These are phyloP conservation scores for Colletotrichum higginsianum DNA, from an alignment of 2,329 filamentous ascomycete species.

Conservation along the genomic window DNA sequence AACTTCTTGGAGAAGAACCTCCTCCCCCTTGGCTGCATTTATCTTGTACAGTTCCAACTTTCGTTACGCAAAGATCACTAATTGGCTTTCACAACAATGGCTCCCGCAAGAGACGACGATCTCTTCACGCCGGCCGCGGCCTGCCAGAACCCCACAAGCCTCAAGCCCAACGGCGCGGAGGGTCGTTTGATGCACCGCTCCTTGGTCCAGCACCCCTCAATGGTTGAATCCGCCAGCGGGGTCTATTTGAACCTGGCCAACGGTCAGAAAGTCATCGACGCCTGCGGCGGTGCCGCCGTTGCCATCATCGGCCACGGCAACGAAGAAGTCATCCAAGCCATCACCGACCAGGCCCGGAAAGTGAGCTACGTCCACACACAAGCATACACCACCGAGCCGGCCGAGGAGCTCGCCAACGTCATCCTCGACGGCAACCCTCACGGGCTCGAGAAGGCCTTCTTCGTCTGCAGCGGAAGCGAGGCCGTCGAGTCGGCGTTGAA, in stretches of 20 bases:
- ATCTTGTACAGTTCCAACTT: neutral
- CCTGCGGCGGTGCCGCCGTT: slow-evolving; percentile 54
- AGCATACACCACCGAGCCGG: slow-evolving; percentile 60
- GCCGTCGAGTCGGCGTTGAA: slow-evolving; percentile 65
- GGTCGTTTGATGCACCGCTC: slow-evolving; percentile 53
- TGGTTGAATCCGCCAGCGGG: slow-evolving; percentile 60
- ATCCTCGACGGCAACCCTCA: slow-evolving; percentile 43
- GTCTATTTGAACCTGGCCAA: slow-evolving; percentile 53
- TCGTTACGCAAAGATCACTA: too few relatives aligned
- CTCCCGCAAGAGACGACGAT: slow-evolving; percentile 43
- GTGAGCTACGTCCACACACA: slow-evolving; percentile 50
- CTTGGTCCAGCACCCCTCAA: slow-evolving; percentile 47
- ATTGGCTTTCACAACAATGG: slow-evolving; percentile 23
- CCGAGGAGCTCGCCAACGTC: slow-evolving; percentile 49
- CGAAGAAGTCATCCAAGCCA: slow-evolving; percentile 48
- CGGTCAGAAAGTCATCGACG: slow-evolving; percentile 54
- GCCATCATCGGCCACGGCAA: slow-evolving; percentile 52
- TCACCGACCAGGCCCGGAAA: slow-evolving; percentile 48
- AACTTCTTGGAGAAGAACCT: too few relatives aligned
- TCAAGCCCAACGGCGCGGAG: slow-evolving; percentile 14
- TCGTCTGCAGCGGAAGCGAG: slow-evolving; percentile 47
- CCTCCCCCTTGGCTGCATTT: neutral
- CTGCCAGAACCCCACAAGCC: neutral
- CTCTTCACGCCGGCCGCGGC: neutral
- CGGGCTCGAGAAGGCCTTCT: slow-evolving; percentile 42